A percentile compares a stretch with the other conserved stretches of the same genome.
phyloP scores from a whole-genome alignment of 2,329 filamentous ascomycete genomes.

The Pestalotiopsis sp. region DNA sequence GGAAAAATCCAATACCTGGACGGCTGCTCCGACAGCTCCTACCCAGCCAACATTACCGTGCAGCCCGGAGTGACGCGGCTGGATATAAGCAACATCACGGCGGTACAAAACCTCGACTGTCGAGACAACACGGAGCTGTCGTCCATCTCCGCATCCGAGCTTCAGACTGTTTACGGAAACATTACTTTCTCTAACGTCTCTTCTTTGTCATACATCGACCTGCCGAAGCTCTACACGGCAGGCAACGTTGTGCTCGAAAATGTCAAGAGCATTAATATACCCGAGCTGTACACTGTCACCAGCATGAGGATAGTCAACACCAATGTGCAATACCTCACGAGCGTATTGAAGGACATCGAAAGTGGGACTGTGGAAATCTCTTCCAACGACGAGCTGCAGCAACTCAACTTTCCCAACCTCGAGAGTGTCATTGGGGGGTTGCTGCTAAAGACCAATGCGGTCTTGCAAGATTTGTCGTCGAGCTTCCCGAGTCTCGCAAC shows the following conservation, averaged over 20 bases:
- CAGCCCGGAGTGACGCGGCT: background rate
- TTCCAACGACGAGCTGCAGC: background rate
- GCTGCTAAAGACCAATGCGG: background rate
- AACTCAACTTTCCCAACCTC: background rate
- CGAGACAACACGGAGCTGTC: background rate
- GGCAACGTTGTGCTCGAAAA: background rate
- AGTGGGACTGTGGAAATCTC: background rate
- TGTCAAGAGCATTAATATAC: slow-evolving; percentile 1
- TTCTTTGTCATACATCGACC: background rate
- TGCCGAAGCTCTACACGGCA: background rate
- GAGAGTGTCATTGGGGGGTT: background rate
- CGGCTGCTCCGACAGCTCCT: background rate
- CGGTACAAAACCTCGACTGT: background rate
- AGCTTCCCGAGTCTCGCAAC: background rate
- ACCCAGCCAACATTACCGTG: background rate
- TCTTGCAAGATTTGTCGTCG: background rate
- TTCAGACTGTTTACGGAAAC: background rate
- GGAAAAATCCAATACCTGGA: background rate
- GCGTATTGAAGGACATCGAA: background rate
- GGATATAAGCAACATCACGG: background rate
- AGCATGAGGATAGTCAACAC: background rate
- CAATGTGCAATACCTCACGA: background rate
- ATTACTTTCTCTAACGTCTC: background rate
- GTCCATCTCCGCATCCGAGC: background rate
- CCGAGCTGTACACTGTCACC: background rate